Evolutionary conservation across 2,329 filamentous ascomycete genomes (phyloP), one percentile per base, ranked within the genome.

Genomic region (Claviceps africana): DNA sequence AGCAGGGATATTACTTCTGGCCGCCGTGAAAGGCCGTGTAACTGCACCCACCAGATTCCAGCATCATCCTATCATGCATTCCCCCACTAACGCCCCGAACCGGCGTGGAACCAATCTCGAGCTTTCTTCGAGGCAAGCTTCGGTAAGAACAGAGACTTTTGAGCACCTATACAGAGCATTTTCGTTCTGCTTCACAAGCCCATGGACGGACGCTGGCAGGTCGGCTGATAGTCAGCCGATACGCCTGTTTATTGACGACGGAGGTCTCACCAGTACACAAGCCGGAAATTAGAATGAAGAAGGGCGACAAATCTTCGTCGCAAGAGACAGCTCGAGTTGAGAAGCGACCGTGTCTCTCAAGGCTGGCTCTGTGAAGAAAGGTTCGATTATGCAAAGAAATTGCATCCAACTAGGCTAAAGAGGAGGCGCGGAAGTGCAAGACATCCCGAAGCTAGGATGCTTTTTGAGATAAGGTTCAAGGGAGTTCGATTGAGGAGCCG

Each of bases 401-500:
- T 33, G 47, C 40, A 31, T 45, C 28, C 8, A 39, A 31, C 8
- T 22, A 19, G 37, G 22, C 28, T 47, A 6, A n/a, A 49, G 25
- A 46, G 7, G 2, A 37, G 30, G 37, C 19, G 30, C 30, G 39
- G 15, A 51, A 25, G 17, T 33, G 31, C 3, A 46, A 4, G 40
- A 25, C n/a, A 10, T 22, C 2, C 11, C 21, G 11, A 35, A 44
- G 28, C 3, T 28, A 50, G 28, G 7, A 8, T 9, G 37, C 25
- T 33, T 30, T 31, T 35, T 52, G 44, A 43, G 33, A 45, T 19
- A 46, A 48, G 30, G 51, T 53, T 43, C 28, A 25, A 35, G n/a
- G 30, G 28, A 50, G 51, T 47, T 53, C 11, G 39, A 53, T 45
- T 17, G 33, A 19, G 22, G 50, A 37, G 42, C 43, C 47, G 42